Evolutionary conservation across 2,329 filamentous ascomycete species (phyloP).

Genomic region (Aspergillus fischeri): DNA sequence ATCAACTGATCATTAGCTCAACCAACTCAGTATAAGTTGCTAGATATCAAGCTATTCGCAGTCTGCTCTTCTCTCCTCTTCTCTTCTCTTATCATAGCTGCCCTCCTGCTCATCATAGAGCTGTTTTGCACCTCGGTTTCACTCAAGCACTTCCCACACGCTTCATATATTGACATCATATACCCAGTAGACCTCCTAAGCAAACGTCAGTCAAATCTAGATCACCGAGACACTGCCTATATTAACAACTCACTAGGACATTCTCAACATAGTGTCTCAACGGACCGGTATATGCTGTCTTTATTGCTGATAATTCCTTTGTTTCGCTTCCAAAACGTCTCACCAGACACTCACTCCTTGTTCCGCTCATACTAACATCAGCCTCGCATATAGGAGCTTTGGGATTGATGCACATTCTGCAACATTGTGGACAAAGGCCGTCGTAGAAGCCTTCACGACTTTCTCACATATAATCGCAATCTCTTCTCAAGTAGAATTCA

Average conservation of each 20-base stretch:
- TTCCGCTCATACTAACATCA: neutral
- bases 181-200: neutral
- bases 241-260: neutral
- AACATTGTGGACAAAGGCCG: neutral
- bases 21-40: neutral
- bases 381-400: neutral
- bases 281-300: neutral
- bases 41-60: neutral
- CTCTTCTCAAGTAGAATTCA: neutral
- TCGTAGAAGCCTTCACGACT: neutral
- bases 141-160: neutral
- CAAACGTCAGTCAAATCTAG: neutral
- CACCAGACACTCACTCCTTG: neutral
- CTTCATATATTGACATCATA: neutral
- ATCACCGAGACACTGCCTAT: neutral
- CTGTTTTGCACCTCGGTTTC: neutral
- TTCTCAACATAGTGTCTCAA: neutral
- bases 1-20: neutral
- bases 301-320: neutral
- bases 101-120: neutral
- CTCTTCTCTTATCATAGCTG: too few relatives aligned
- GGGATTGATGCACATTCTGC: neutral
- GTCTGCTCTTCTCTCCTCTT: neutral
- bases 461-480: neutral
- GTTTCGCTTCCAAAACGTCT: neutral